A percentile compares a stretch with the other conserved stretches of the same genome.
Conservation (phyloP, 2,329 filamentous ascomycete genomes). For the Claviceps sp. region DNA sequence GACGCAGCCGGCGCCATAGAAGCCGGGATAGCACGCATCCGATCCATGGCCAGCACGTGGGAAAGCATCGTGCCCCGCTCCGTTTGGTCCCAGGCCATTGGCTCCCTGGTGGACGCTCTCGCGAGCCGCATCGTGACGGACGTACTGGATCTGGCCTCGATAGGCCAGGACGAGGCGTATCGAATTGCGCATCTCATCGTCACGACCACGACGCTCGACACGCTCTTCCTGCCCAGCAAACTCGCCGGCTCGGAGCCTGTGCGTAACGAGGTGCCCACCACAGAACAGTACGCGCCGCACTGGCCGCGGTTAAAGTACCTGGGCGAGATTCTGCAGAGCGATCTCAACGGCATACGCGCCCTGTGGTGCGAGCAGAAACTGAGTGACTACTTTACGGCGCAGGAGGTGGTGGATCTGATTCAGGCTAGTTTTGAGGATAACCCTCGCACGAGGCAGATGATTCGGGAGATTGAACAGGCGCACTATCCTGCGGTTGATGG, state of each 20-base stretch:
- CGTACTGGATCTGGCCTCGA: conserved; percentile 46
- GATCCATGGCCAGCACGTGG: conserved; percentile 42
- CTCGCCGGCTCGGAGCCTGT: conserved; percentile 13
- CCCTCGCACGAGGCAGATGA: conserved; percentile 40
- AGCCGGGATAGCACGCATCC: conserved; percentile 37
- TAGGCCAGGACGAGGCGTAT: conserved; percentile 52
- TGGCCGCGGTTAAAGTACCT: conserved; percentile 54
- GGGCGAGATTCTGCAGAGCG: conserved; percentile 51
- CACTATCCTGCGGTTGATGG: conserved; percentile 24
- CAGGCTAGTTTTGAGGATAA: conserved; percentile 53
- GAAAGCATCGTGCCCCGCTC: conserved; percentile 43
- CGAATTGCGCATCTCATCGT: conserved; percentile 45
- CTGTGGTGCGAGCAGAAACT: conserved; percentile 54
- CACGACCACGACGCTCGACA: conserved; percentile 43
- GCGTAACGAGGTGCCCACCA: conserved; percentile 34
- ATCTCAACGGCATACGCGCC: conserved; percentile 48
- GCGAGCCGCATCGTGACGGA: conserved; percentile 46
- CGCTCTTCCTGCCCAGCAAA: conserved; percentile 41
- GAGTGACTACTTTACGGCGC: conserved; percentile 46
- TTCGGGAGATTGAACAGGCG: conserved; percentile 42
- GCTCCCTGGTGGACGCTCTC: conserved; percentile 44
- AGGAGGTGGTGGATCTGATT: conserved; percentile 50
- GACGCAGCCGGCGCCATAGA: conserved; percentile 40
- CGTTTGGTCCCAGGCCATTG: conserved; percentile 49
- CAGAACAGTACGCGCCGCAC: conserved; percentile 44